These are phyloP conservation scores for Somion occarium DNA, from an alignment of 1,284 basidiomycete species.

Conservation along the genomic window DNA sequence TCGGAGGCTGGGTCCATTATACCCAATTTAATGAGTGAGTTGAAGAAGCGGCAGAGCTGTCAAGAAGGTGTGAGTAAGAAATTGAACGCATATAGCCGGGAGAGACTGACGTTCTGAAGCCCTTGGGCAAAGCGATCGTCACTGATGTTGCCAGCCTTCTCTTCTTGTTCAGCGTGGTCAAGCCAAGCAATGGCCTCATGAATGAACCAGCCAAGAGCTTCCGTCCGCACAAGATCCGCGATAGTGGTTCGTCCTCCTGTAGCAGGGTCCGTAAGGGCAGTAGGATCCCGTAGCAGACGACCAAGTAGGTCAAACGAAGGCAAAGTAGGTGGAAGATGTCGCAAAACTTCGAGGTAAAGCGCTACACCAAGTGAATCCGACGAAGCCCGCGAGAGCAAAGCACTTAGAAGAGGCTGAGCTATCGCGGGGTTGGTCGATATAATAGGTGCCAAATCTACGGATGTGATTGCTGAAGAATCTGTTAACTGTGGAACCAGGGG, in stretches of 20 bases:
- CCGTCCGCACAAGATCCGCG: constrained; percentile 53
- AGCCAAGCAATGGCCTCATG: constrained; percentile 63
- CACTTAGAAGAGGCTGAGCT: constrained; percentile 57
- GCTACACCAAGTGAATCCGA: constrained; percentile 13
- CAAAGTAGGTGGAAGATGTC: constrained; percentile 57
- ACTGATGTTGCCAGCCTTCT: constrained; percentile 56
- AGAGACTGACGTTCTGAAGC: constrained; percentile 55
- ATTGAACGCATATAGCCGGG: background rate
- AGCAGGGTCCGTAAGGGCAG: constrained; percentile 33
- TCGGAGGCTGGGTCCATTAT: constrained; percentile 58
- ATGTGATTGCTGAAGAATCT: constrained; percentile 53
- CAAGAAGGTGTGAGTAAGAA: background rate
- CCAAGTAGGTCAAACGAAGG: constrained; percentile 71
- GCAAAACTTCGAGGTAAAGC: constrained; percentile 51
- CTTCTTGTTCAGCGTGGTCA: constrained; percentile 59
- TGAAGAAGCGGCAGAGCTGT: constrained; percentile 74
- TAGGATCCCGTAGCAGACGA: constrained; percentile 56
- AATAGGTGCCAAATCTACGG: constrained; percentile 59
- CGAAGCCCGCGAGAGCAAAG: constrained; percentile 38
- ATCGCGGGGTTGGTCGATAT: constrained; percentile 64
- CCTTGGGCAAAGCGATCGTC: constrained; percentile 70
- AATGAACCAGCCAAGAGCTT: constrained; percentile 65
- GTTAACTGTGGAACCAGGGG: constrained; percentile 42
- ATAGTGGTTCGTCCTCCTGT: constrained; percentile 49
- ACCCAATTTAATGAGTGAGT: constrained; percentile 56